Conservation (phyloP, 2,329 filamentous ascomycete genomes). For the Penicillium sp. region DNA sequence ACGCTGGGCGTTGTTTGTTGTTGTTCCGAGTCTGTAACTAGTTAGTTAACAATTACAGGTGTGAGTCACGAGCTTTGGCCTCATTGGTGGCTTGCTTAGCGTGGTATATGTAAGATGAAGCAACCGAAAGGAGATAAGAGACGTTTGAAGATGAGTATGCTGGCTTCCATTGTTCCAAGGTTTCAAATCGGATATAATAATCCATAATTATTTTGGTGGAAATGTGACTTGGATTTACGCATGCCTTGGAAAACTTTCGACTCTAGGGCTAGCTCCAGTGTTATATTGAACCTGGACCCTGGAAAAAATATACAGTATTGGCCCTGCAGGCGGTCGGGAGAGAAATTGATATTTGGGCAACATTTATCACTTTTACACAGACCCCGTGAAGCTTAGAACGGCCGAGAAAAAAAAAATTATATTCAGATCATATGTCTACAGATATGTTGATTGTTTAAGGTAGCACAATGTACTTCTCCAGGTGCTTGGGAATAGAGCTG, state of each 20-base stretch:
- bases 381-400: no score
- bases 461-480: conserved; percentile 93
- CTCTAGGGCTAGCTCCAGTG: no score
- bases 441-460: conserved; percentile 50
- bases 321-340: background rate
- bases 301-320: no score
- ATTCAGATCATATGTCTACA: background rate
- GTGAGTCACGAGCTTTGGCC: background rate
- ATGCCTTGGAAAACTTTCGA: no score
- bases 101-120: background rate
- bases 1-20: background rate
- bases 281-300: no score
- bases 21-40: background rate
- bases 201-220: no score
- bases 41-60: no score
- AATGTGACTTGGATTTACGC: no score
- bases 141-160: no score
- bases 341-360: background rate
- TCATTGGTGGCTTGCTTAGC: background rate
- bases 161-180: no score
- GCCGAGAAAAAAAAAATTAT: no score
- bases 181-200: no score
- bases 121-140: background rate
- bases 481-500: conserved; percentile 74
- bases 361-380: background rate